A percentile compares a stretch with the other conserved stretches of the same genome.
These are phyloP conservation scores for Tardiomyces digboiensis DNA, from an alignment of 1,139 yeast genomes.

Conservation along the genomic window DNA sequence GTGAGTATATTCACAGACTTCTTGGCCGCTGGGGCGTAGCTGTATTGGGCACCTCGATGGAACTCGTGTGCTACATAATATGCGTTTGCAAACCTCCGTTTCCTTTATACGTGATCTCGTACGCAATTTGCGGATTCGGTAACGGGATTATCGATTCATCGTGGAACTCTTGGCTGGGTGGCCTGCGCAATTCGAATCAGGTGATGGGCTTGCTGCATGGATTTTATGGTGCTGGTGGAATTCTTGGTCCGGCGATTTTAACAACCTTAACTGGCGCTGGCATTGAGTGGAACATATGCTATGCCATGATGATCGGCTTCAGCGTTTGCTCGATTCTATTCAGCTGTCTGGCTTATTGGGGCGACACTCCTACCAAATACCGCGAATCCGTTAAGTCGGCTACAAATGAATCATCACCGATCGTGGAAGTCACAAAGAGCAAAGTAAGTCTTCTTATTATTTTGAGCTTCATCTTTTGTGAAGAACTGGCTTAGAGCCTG, in stretches of 20 bases:
- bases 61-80: slow-evolving; percentile 29
- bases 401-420: too few species aligned
- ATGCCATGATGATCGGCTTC: slow-evolving; percentile 40
- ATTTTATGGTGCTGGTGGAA: slow-evolving; percentile 56
- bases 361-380: too few species aligned
- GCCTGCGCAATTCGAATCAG: slow-evolving; percentile 38
- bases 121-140: slow-evolving; percentile 47
- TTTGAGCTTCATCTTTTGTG: too few species aligned
- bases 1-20: slow-evolving; percentile 28
- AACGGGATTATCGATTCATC: slow-evolving; percentile 38
- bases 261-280: slow-evolving; percentile 43
- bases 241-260: slow-evolving; percentile 48
- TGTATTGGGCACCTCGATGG: slow-evolving; percentile 24
- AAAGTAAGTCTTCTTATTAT: too few species aligned
- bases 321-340: slow-evolving; percentile 18
- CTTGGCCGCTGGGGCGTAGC: slow-evolving; percentile 30
- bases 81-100: slow-evolving; percentile 29
- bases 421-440: too few species aligned
- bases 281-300: slow-evolving; percentile 44
- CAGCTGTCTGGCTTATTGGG: slow-evolving; percentile 12
- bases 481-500: too few species aligned
- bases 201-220: slow-evolving; percentile 50
- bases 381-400: too few species aligned
- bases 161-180: slow-evolving; percentile 41
- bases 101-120: slow-evolving; percentile 35